Evolutionary conservation across 1,284 basidiomycete genomes (phyloP).

Genomic region (Cystobasidiaceae sp.): DNA sequence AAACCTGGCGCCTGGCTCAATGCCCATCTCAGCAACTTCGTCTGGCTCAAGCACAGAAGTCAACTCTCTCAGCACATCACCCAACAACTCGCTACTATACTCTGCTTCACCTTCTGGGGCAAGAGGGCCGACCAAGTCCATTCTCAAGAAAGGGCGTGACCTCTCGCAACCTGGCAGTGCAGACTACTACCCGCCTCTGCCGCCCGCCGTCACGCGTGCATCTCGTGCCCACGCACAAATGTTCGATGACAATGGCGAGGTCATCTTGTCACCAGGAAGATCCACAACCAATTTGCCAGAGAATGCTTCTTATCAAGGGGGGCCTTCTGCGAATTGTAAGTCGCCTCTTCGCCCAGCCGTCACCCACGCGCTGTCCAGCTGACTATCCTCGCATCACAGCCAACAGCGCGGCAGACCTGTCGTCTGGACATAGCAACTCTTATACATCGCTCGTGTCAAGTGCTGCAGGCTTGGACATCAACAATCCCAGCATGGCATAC

Average conservation of each 20-base stretch:
- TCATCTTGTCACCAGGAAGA: not conserved
- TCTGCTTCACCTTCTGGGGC: constrained; percentile 2
- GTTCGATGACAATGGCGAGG: constrained; percentile 27
- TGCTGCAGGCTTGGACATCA: too few species aligned
- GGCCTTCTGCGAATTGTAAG: constrained; percentile 2
- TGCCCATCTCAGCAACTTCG: not conserved
- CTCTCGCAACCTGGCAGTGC: constrained; percentile 6
- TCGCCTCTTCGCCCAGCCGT: too few species aligned
- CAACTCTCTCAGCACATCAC: not conserved
- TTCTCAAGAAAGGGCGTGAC: constrained; percentile 26
- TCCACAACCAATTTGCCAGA: not conserved
- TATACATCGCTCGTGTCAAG: too few species aligned
- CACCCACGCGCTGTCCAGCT: too few species aligned
- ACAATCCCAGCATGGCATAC: too few species aligned
- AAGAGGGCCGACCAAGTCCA: constrained; percentile 6
- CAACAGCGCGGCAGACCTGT: too few species aligned
- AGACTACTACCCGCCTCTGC: constrained; percentile 28
- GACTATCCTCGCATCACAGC: too few species aligned
- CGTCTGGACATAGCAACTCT: too few species aligned
- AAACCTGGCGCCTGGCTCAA: not conserved
- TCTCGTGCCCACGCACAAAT: constrained; percentile 24
- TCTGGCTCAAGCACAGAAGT: not conserved
- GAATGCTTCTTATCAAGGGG: constrained; percentile 1
- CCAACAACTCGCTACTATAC: not conserved
- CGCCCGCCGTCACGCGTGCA: constrained; percentile 22